These are phyloP conservation scores for Clitoria ternatea DNA, from an alignment of 306 rosid genomes.

Conservation along the genomic window DNA sequence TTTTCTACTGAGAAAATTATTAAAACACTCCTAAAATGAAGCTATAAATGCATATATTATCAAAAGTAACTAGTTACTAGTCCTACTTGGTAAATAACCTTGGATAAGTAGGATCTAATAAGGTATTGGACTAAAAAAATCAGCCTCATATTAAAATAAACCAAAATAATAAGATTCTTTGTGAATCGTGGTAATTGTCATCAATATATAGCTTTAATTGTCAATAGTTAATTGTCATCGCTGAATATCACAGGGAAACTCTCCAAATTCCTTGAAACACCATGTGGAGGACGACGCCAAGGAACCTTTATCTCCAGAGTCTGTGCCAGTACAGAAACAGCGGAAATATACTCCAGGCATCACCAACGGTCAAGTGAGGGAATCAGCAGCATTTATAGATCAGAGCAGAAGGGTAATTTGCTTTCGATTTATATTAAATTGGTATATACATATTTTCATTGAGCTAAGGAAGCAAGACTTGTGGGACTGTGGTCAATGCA, in stretches of 20 bases:
- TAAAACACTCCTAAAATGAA: background rate
- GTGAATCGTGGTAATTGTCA: conserved; percentile 13
- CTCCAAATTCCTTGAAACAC: conserved; percentile 65
- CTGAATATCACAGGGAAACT: conserved; percentile 47
- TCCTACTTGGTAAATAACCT: background rate
- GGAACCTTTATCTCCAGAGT: conserved; percentile 69
- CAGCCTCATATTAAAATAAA: background rate
- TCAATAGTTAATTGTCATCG: conserved; percentile 20
- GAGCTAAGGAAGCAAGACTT: conserved; percentile 28
- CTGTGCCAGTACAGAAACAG: conserved; percentile 86
- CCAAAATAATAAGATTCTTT: background rate
- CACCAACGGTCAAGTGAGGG: conserved; percentile 64
- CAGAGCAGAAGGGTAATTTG: conserved; percentile 66
- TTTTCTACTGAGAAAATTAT: background rate
- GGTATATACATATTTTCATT: conserved; percentile 10
- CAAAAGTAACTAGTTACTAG: background rate
- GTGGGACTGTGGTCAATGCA: conserved; percentile 41
- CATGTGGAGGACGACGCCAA: conserved; percentile 57
- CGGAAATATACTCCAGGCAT: conserved; percentile 87
- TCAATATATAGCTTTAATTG: background rate
- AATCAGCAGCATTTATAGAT: conserved; percentile 70
- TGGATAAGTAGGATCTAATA: background rate
- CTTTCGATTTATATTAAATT: conserved; percentile 18
- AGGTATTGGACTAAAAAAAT: background rate
- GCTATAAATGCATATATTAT: background rate